Percentiles rank a stretch among this genome's conserved stretches.
phyloP scores from a whole-genome alignment of 2,329 filamentous ascomycete genomes.

The Microcyclosporella mali region DNA sequence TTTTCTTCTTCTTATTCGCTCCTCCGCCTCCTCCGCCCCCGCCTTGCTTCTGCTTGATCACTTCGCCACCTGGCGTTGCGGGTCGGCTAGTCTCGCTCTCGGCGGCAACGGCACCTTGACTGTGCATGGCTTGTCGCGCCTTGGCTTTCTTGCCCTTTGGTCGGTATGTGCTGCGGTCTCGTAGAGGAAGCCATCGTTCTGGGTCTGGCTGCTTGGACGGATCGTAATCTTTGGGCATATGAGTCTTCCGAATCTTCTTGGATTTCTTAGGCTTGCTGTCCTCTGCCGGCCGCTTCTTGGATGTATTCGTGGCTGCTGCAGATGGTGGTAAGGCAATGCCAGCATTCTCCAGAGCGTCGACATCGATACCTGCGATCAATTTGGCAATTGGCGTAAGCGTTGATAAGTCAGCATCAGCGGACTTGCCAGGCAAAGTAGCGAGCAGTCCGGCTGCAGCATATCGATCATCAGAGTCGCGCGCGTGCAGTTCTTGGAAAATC shows the following conservation, averaged over 20 bases:
- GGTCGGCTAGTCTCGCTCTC: slow-evolving; percentile 32
- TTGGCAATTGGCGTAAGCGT: slow-evolving; percentile 57
- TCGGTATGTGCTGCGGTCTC: slow-evolving; percentile 79
- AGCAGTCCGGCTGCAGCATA: slow-evolving; percentile 76
- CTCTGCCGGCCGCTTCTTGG: slow-evolving; percentile 48
- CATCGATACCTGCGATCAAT: slow-evolving; percentile 57
- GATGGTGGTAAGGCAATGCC: slow-evolving; percentile 50
- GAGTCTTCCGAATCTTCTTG: slow-evolving; percentile 54
- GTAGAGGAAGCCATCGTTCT: slow-evolving; percentile 87
- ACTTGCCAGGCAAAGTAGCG: slow-evolving; percentile 60
- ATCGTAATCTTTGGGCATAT: slow-evolving; percentile 67
- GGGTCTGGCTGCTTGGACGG: slow-evolving; percentile 75
- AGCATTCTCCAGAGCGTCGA: slow-evolving; percentile 56
- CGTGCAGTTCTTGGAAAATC: slow-evolving; percentile 69
- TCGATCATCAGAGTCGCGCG: slow-evolving; percentile 59
- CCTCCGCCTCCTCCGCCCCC: slow-evolving; percentile 22
- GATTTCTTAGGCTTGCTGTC: slow-evolving; percentile 45
- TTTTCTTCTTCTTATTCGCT: slow-evolving; percentile 39
- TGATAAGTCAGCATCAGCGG: slow-evolving; percentile 48
- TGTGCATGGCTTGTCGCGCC: slow-evolving; percentile 61
- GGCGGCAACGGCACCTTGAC: slow-evolving; percentile 77
- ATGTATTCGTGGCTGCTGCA: slow-evolving; percentile 16
- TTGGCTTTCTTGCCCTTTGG: slow-evolving; percentile 86
- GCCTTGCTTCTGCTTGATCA: slow-evolving; percentile 42
- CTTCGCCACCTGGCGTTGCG: slow-evolving; percentile 31